A percentile compares a stretch with the other conserved stretches of the same genome.
phyloP scores from a whole-genome alignment of 768 basidiomycete genomes.

The Neoboletus brunneissimus region DNA sequence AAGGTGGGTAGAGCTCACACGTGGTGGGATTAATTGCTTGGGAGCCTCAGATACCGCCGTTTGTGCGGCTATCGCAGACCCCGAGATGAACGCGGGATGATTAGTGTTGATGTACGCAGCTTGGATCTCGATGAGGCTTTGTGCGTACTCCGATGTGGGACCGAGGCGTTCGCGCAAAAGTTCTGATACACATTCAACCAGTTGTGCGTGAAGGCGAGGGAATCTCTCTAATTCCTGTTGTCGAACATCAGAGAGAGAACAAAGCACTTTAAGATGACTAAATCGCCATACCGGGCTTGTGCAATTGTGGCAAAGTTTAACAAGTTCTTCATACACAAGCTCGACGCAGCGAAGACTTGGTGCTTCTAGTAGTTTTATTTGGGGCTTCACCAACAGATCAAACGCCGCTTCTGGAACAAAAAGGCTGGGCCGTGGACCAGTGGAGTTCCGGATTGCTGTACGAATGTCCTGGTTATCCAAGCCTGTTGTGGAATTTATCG shows the following conservation, averaged over 20 bases:
- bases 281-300: constrained; percentile 70
- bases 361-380: constrained; percentile 93
- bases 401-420: constrained; percentile 98
- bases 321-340: constrained; percentile 96
- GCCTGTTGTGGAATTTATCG: constrained; percentile 87
- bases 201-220: constrained; percentile 86
- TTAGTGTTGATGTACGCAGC: constrained; percentile 99
- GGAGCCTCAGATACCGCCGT: constrained; percentile 41
- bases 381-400: constrained; percentile 94
- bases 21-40: constrained; percentile 44
- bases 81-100: constrained; percentile 89
- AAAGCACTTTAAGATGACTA: neutral
- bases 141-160: constrained; percentile 95
- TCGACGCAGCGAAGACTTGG: constrained; percentile 96
- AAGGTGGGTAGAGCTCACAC: constrained; percentile 42
- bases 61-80: constrained; percentile 63
- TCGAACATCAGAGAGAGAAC: constrained; percentile 11
- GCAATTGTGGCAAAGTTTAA: constrained; percentile 99
- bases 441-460: constrained; percentile 97
- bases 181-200: constrained; percentile 97
- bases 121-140: constrained; percentile 94
- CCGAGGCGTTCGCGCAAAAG: constrained; percentile 91
- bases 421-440: constrained; percentile 91
- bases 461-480: constrained; percentile 93
- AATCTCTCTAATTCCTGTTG: constrained; percentile 90